phyloP scores from a whole-genome alignment of 164 flowering plant species.

The Vitis labrusca region DNA sequence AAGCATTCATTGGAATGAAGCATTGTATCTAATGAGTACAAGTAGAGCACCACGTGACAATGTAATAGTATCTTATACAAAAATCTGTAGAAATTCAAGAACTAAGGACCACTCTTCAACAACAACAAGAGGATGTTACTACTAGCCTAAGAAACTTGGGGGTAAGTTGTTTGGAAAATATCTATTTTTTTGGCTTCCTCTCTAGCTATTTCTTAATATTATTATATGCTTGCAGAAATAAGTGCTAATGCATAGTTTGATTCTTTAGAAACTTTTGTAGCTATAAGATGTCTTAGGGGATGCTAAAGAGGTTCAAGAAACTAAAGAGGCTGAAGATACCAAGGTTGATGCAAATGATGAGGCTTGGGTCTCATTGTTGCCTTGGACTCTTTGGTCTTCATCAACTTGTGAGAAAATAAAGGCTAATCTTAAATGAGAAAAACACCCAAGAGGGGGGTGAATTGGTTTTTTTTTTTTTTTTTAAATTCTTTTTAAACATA shows the following conservation, averaged over 20 bases:
- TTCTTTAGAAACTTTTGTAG: conserved; percentile 26
- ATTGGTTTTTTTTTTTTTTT: too few species aligned
- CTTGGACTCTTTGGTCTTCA: too few species aligned
- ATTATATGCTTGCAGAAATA: neutral
- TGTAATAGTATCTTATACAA: too few species aligned
- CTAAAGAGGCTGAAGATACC: conserved; percentile 26
- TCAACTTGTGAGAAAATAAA: too few species aligned
- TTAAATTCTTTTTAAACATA: too few species aligned
- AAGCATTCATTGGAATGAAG: too few species aligned
- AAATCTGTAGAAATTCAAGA: conserved; percentile 59
- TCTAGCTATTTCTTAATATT: neutral
- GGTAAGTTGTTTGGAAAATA: conserved; percentile 27
- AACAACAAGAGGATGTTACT: conserved; percentile 89
- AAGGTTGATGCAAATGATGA: conserved; percentile 14
- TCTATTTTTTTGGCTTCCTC: neutral
- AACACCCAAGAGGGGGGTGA: too few species aligned
- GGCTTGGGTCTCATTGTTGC: too few species aligned
- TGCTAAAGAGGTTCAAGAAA: conserved; percentile 27
- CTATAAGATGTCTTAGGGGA: conserved; percentile 51
- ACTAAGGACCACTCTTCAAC: conserved; percentile 74
- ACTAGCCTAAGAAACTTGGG: conserved; percentile 62
- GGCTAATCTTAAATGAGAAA: too few species aligned
- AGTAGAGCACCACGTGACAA: too few species aligned
- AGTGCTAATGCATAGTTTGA: neutral
- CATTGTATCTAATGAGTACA: too few species aligned